Conservation (phyloP, 305 asterid species). For the Nicotiana rustica region DNA sequence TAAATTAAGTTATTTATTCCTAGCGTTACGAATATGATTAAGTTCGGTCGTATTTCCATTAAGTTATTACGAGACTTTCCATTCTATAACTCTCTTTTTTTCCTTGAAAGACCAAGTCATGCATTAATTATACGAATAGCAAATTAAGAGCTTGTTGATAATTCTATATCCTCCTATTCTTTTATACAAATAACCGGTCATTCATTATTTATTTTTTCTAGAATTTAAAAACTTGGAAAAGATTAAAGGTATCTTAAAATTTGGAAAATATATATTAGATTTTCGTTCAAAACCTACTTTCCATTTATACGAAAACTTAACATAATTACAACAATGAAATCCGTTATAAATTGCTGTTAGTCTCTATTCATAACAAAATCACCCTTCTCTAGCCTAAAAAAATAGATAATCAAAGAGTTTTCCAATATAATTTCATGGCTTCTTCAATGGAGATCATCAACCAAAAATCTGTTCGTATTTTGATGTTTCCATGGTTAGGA, state of each 20-base stretch:
- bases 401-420: background rate
- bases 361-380: background rate
- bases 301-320: background rate
- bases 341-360: too few relatives aligned
- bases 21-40: background rate
- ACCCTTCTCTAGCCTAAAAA: background rate
- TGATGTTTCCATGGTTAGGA: too few relatives aligned
- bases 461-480: too few relatives aligned
- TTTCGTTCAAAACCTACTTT: background rate
- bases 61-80: background rate
- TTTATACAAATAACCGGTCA: too few relatives aligned
- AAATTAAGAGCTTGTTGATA: background rate
- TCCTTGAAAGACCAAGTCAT: background rate
- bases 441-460: too few relatives aligned
- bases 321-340: background rate
- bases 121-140: background rate
- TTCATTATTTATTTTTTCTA: too few relatives aligned
- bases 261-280: too few relatives aligned
- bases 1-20: background rate
- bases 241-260: too few relatives aligned
- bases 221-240: too few relatives aligned
- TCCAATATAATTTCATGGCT: too few relatives aligned
- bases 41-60: background rate
- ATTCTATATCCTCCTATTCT: too few relatives aligned
- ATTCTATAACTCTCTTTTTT: background rate